A percentile compares a stretch with the other conserved stretches of the same genome.
Evolutionary conservation across 345 rosid species (phyloP).

Genomic region (Aegle marmelos): DNA sequence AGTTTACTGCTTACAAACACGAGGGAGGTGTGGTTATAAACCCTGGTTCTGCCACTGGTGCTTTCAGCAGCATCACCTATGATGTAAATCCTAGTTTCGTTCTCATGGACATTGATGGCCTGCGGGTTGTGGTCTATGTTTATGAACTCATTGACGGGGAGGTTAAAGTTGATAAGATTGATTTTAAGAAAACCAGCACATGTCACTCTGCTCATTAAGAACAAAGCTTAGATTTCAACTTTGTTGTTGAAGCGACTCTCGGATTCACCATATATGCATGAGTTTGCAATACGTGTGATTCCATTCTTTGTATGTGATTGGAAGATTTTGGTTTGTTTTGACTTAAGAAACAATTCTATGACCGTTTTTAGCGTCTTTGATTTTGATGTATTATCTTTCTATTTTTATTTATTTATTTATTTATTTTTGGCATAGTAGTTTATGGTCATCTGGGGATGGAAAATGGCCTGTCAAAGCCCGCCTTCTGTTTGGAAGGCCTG

Average conservation of each 20-base stretch:
- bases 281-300: neutral
- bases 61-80: slow-evolving; percentile 79
- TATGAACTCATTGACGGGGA: slow-evolving; percentile 94
- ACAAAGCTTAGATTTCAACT: neutral
- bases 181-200: slow-evolving; percentile 74
- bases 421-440: too few species aligned
- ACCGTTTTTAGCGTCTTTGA: neutral
- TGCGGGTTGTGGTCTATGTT: slow-evolving; percentile 89
- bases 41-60: slow-evolving; percentile 97
- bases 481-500: too few species aligned
- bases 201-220: slow-evolving; percentile 51
- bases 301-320: neutral
- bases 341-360: neutral
- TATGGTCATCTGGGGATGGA: too few species aligned
- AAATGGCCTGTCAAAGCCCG: too few species aligned
- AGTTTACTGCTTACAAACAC: slow-evolving; percentile 94
- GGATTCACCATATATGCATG: neutral
- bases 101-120: slow-evolving; percentile 94
- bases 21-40: slow-evolving; percentile 95
- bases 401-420: too few species aligned
- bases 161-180: slow-evolving; percentile 95
- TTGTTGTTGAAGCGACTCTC: neutral
- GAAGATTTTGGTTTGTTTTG: slow-evolving; percentile 10
- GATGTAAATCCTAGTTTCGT: slow-evolving; percentile 94
- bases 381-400: neutral